A percentile compares a stretch with the other conserved stretches of the same genome.
phyloP scores from a whole-genome alignment of 1,284 basidiomycete species.

The Ceratobasidium sp. region DNA sequence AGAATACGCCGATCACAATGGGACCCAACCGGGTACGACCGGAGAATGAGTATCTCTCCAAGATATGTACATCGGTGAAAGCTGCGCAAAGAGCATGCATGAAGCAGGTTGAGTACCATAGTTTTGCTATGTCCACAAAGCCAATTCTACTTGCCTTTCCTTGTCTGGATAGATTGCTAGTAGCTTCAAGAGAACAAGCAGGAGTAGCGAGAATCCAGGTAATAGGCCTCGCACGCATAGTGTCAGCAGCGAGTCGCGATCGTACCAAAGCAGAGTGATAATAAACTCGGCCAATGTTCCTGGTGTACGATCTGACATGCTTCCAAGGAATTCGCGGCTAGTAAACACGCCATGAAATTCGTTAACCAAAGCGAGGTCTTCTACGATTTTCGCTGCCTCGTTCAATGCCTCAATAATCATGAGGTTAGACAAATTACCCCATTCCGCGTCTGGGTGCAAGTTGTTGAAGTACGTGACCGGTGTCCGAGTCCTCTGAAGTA shows the following conservation, averaged over 20 bases:
- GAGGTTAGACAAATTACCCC: neutral
- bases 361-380: neutral
- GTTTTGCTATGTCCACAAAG: too few species aligned
- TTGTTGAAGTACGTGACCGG: too few species aligned
- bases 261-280: neutral
- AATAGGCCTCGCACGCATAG: neutral
- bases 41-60: too few species aligned
- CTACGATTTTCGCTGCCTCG: neutral
- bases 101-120: too few species aligned
- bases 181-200: neutral
- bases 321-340: neutral
- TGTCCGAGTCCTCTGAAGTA: neutral
- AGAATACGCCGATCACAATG: slow-evolving; percentile 1
- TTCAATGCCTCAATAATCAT: neutral
- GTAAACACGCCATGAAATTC: neutral
- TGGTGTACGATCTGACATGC: neutral
- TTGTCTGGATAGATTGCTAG: too few species aligned
- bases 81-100: too few species aligned
- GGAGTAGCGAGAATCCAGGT: neutral
- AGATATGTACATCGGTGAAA: too few species aligned
- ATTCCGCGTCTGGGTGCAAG: neutral
- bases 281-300: neutral
- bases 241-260: slow-evolving; percentile 3
- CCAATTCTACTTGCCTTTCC: too few species aligned
- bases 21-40: neutral